A percentile compares a stretch with the other conserved stretches of the same genome.
Evolutionary conservation across 164 flowering plant species (phyloP).

Genomic region (Annona cherimola): DNA sequence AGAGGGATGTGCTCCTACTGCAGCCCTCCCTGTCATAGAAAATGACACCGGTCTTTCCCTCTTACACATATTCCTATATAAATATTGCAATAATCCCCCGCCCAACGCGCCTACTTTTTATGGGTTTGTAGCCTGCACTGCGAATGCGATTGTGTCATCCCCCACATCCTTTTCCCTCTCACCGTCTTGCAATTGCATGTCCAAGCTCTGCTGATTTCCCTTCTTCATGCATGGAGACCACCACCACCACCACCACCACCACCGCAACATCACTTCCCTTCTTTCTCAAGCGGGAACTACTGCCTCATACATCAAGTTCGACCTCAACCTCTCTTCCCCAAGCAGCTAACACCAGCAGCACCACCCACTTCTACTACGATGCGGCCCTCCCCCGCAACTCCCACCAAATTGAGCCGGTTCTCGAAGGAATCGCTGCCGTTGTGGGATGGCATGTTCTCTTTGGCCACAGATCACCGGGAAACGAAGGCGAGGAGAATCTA

Average conservation of each 20-base stretch:
- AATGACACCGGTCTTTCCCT: constrained; percentile 28
- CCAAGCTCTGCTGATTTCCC: background rate
- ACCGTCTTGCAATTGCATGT: background rate
- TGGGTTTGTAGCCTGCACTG: too few species aligned
- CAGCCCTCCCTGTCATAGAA: constrained; percentile 12
- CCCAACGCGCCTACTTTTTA: background rate
- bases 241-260: background rate
- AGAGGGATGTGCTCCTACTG: constrained; percentile 24
- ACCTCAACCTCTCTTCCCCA: background rate
- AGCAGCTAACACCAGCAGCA: background rate
- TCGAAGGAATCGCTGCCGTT: constrained; percentile 83
- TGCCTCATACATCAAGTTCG: background rate
- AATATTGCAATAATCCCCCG: constrained; percentile 1
- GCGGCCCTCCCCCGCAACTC: background rate
- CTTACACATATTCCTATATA: background rate
- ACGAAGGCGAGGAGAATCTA: background rate
- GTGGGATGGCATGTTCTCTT: constrained; percentile 66
- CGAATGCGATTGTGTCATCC: background rate
- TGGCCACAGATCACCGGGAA: constrained; percentile 17
- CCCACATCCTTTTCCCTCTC: background rate
- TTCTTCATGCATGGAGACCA: background rate
- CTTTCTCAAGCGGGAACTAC: background rate
- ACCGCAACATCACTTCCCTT: background rate
- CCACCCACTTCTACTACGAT: background rate
- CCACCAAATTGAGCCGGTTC: constrained; percentile 14